Conservation (phyloP, 306 rosid genomes). For the Lathyrus tuberosus region DNA sequence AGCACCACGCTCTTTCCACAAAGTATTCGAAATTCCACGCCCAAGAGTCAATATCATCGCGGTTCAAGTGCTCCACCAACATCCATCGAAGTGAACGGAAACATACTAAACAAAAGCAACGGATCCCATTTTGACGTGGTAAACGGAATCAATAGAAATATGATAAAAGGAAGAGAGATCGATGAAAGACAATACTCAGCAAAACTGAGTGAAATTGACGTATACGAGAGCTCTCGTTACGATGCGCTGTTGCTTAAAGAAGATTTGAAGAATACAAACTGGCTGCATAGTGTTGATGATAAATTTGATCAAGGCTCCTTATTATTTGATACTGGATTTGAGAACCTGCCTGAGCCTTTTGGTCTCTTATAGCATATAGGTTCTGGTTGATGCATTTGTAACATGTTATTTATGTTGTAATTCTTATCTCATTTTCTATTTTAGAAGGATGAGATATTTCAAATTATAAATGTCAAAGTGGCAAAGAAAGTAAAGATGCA, state of each 20-base stretch:
- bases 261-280: conserved; percentile 82
- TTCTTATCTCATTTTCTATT: conserved; percentile 47
- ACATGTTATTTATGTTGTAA: conserved; percentile 36
- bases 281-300: conserved; percentile 86
- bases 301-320: conserved; percentile 70
- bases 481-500: conserved; percentile 56
- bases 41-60: conserved; percentile 63
- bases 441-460: conserved; percentile 52
- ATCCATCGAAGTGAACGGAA: conserved; percentile 48
- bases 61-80: conserved; percentile 50
- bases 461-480: conserved; percentile 43
- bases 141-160: conserved; percentile 41
- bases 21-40: conserved; percentile 66
- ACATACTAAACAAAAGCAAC: conserved; percentile 47
- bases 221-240: conserved; percentile 90
- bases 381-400: conserved; percentile 42
- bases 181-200: conserved; percentile 56
- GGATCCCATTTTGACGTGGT: conserved; percentile 53
- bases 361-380: conserved; percentile 67
- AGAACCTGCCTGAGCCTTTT: conserved; percentile 89
- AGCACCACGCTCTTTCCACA: conserved; percentile 90
- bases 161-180: conserved; percentile 52
- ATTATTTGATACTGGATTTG: conserved; percentile 87
- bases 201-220: conserved; percentile 73
- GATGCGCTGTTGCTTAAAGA: conserved; percentile 89